phyloP scores from a whole-genome alignment of 139 green algal species.

The Tetradesmus lagerheimii region DNA sequence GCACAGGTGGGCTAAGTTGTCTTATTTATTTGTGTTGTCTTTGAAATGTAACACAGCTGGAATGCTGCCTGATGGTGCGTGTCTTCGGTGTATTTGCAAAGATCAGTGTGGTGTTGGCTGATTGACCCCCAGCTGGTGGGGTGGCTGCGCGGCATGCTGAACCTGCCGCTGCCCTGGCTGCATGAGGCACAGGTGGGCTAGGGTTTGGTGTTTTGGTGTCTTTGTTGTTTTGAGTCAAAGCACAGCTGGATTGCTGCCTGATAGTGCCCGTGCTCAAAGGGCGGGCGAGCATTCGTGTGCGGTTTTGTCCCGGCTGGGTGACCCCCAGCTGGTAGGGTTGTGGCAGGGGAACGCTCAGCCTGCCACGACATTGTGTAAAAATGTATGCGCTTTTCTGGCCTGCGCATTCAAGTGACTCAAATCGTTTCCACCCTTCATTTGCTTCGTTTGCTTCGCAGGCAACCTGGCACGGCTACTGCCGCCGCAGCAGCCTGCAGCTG shows the following conservation, averaged over 20 bases:
- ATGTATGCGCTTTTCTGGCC: no score
- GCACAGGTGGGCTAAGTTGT: background rate
- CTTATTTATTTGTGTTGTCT: background rate
- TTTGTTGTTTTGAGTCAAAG: background rate
- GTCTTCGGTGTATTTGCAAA: no score
- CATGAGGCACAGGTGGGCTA: background rate
- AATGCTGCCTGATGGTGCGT: no score
- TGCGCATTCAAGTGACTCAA: no score
- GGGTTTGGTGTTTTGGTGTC: background rate
- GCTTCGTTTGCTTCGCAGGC: background rate
- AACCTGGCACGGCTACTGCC: slow-evolving; percentile 29
- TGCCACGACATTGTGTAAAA: no score
- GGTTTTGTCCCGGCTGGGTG: no score
- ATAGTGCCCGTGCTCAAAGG: no score
- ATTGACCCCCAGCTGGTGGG: slow-evolving; percentile 26
- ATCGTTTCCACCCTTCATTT: background rate
- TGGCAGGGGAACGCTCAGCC: slow-evolving; percentile 56
- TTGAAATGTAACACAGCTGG: no score
- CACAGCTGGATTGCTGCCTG: no score
- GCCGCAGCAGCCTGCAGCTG: slow-evolving; percentile 21
- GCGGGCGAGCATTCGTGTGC: no score
- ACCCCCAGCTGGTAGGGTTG: slow-evolving; percentile 53
- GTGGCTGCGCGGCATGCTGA: slow-evolving; percentile 67
- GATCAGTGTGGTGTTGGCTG: no score
- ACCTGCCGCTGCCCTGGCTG: slow-evolving; percentile 63